A percentile compares a stretch with the other conserved stretches of the same genome.
Conservation (phyloP, 371 early-diverging fungal genomes). For the Mortierella sp. region DNA sequence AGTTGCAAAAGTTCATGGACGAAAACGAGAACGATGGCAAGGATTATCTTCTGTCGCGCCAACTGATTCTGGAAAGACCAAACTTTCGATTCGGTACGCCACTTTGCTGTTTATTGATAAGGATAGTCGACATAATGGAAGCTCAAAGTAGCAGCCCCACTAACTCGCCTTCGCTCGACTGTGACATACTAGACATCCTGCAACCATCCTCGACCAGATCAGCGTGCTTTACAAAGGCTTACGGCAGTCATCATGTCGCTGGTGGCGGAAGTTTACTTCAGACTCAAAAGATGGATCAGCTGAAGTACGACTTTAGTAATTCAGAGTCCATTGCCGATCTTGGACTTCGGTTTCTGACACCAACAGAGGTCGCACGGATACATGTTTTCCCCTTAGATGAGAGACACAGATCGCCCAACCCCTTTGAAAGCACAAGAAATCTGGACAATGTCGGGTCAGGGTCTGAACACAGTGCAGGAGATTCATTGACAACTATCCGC, state of each 20-base stretch:
- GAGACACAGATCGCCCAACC: background rate
- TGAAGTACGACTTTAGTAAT: slow-evolving; percentile 66
- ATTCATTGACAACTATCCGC: slow-evolving; percentile 24
- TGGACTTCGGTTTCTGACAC: slow-evolving; percentile 83
- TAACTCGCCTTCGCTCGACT: background rate
- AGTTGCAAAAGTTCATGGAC: slow-evolving; percentile 62
- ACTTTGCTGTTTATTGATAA: background rate
- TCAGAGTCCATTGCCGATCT: slow-evolving; percentile 65
- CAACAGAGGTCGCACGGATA: slow-evolving; percentile 80
- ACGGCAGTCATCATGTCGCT: slow-evolving; percentile 45
- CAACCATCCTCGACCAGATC: slow-evolving; percentile 64
- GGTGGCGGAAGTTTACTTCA: slow-evolving; percentile 43
- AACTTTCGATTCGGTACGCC: slow-evolving; percentile 78
- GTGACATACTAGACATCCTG: slow-evolving; percentile 65
- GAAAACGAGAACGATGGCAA: slow-evolving; percentile 55
- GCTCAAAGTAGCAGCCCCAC: background rate
- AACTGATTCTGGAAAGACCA: slow-evolving; percentile 74
- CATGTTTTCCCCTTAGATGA: slow-evolving; percentile 79
- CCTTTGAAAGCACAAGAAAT: background rate
- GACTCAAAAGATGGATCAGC: slow-evolving; percentile 40
- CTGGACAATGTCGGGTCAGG: background rate
- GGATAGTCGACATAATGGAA: background rate
- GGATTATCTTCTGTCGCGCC: slow-evolving; percentile 69
- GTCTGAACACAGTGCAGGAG: slow-evolving; percentile 5
- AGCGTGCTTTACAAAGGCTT: slow-evolving; percentile 83